Conservation (phyloP, 805 yeast species). For the Wickerhamiella spandovensis region DNA sequence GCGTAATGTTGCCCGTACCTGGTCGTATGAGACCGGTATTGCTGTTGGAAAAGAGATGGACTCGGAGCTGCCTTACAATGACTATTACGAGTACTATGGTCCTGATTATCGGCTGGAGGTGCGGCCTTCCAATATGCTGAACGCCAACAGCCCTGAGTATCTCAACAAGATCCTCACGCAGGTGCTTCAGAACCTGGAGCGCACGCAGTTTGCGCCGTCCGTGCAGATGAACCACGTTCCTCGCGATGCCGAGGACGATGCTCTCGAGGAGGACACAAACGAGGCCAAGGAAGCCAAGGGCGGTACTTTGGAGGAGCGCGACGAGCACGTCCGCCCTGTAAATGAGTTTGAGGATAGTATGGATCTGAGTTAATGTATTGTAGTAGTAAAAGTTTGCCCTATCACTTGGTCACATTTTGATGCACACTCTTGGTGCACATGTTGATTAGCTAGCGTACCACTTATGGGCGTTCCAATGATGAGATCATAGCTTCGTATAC, state of each 20-base stretch:
- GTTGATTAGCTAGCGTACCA: neutral
- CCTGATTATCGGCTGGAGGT: slow-evolving; percentile 94
- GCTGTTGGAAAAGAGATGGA: slow-evolving; percentile 43
- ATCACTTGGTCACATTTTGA: too few relatives aligned
- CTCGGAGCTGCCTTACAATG: slow-evolving; percentile 76
- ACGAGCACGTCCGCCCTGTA: slow-evolving; percentile 52
- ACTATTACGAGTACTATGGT: slow-evolving; percentile 92
- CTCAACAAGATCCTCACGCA: slow-evolving; percentile 70
- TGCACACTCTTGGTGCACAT: too few relatives aligned
- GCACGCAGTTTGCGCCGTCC: slow-evolving; percentile 93
- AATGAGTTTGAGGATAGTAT: slow-evolving; percentile 61
- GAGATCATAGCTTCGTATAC: too few relatives aligned
- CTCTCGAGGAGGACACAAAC: slow-evolving; percentile 71
- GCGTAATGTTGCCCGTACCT: slow-evolving; percentile 81
- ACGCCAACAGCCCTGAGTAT: slow-evolving; percentile 88
- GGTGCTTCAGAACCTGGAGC: slow-evolving; percentile 64
- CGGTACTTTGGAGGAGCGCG: slow-evolving; percentile 78
- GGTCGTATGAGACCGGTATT: slow-evolving; percentile 90
- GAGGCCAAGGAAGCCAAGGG: slow-evolving; percentile 81
- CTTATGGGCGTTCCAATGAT: too few relatives aligned
- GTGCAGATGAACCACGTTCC: slow-evolving; percentile 89
- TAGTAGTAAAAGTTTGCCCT: neutral
- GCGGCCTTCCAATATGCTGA: slow-evolving; percentile 90
- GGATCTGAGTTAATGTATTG: slow-evolving; percentile 9
- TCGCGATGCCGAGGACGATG: slow-evolving; percentile 71